Evolutionary conservation across 75 land plant genomes (phyloP).

Genomic region (Gnetum montanum): DNA sequence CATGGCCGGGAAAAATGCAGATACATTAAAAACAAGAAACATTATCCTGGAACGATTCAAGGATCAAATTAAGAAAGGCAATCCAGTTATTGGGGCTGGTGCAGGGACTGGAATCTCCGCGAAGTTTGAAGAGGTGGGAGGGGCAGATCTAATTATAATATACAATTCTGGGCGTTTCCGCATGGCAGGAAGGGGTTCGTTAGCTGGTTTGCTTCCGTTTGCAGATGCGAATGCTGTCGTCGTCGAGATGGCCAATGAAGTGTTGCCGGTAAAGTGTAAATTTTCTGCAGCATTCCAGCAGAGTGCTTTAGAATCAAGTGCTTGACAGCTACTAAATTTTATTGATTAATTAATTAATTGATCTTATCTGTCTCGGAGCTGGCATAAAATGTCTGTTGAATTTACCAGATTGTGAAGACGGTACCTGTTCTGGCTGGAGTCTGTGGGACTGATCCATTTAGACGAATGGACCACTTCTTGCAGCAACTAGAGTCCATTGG

Average conservation of each 20-base stretch:
- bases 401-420: slow-evolving; percentile 66
- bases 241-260: slow-evolving; percentile 97
- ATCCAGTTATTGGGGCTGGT: slow-evolving; percentile 96
- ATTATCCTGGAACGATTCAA: slow-evolving; percentile 44
- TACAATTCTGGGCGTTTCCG: slow-evolving; percentile 96
- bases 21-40: slow-evolving; percentile 56
- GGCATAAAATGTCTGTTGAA: background rate
- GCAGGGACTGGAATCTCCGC: slow-evolving; percentile 99
- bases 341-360: background rate
- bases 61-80: slow-evolving; percentile 56
- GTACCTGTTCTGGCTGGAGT: slow-evolving; percentile 98
- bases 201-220: slow-evolving; percentile 89
- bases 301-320: background rate
- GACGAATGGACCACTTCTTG: slow-evolving; percentile 79
- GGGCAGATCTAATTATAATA: slow-evolving; percentile 81
- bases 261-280: slow-evolving; percentile 67
- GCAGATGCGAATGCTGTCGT: slow-evolving; percentile 99
- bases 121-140: slow-evolving; percentile 98
- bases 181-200: slow-evolving; percentile 97
- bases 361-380: background rate
- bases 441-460: slow-evolving; percentile 96
- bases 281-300: no score
- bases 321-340: background rate
- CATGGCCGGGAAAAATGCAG: no score
- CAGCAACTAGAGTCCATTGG: slow-evolving; percentile 80